Evolutionary conservation across 169 alveolate genomes (phyloP).

Genomic region (Plasmodium fragile): DNA sequence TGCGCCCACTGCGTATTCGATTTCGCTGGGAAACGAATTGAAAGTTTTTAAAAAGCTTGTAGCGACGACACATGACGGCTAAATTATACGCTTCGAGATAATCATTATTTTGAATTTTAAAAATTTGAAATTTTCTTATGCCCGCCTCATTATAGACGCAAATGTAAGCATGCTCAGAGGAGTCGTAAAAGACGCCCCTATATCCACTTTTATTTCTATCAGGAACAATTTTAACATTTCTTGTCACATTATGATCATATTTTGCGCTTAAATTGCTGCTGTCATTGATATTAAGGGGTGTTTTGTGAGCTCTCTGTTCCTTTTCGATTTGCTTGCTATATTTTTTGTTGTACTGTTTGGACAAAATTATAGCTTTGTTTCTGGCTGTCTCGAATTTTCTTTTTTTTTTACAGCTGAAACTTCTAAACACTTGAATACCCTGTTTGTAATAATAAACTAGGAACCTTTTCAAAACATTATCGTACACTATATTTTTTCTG

Average conservation of each 20-base stretch:
- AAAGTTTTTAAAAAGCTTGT: constrained; percentile 78
- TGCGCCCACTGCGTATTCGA: constrained; percentile 80
- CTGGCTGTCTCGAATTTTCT: constrained; percentile 80
- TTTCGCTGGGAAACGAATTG: constrained; percentile 83
- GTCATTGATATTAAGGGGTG: constrained; percentile 18
- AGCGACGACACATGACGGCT: constrained; percentile 83
- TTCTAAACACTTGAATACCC: constrained; percentile 84
- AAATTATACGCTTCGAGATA: constrained; percentile 81
- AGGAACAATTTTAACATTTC: constrained; percentile 80
- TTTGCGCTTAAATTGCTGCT: constrained; percentile 36
- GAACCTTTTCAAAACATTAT: constrained; percentile 79
- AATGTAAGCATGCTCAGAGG: constrained; percentile 79
- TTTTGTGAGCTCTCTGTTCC: constrained; percentile 6
- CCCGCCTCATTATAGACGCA: constrained; percentile 83
- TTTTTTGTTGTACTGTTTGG: constrained; percentile 80
- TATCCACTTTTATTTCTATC: constrained; percentile 85
- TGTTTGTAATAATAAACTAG: constrained; percentile 84
- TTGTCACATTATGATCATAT: constrained; percentile 71
- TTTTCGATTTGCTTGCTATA: constrained; percentile 44
- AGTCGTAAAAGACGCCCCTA: constrained; percentile 84
- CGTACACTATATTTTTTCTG: constrained; percentile 82
- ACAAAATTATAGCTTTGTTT: constrained; percentile 79
- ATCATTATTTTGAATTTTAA: constrained; percentile 78
- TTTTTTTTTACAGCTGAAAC: constrained; percentile 77
- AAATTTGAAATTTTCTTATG: constrained; percentile 80